Conservation (phyloP, 108 stramenopile species). For the Nitzschia sp. region DNA sequence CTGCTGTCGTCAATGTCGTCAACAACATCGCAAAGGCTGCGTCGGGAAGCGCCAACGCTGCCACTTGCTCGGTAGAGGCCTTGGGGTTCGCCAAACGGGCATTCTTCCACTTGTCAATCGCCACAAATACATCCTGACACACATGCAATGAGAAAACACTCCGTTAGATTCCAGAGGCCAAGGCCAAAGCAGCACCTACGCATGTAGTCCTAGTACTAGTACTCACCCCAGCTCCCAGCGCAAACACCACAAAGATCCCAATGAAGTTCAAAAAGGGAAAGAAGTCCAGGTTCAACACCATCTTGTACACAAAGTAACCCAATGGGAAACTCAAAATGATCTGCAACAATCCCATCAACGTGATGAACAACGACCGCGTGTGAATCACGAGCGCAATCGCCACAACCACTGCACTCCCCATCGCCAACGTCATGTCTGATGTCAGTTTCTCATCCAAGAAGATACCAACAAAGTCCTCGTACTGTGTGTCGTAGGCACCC, state of each 20-base stretch:
- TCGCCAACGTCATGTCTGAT: constrained; percentile 43
- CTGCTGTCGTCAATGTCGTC: constrained; percentile 45
- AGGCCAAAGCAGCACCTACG: too few relatives aligned
- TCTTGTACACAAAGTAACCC: constrained; percentile 49
- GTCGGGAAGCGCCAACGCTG: constrained; percentile 50
- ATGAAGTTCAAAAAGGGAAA: constrained; percentile 62
- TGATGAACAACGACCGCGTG: constrained; percentile 43
- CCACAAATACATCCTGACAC: constrained; percentile 44
- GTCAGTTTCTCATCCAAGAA: constrained; percentile 25
- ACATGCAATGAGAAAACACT: too few relatives aligned
- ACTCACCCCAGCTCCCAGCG: constrained; percentile 44
- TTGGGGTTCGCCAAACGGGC: constrained; percentile 26
- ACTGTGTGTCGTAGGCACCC: constrained; percentile 47
- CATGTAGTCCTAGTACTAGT: too few relatives aligned
- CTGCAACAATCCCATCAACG: constrained; percentile 42
- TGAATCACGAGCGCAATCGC: constrained; percentile 43
- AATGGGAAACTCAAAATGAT: constrained; percentile 52
- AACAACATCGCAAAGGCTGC: constrained; percentile 51
- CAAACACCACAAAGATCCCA: constrained; percentile 55
- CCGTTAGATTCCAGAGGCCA: too few relatives aligned
- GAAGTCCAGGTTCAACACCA: constrained; percentile 41
- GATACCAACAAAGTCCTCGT: constrained; percentile 38
- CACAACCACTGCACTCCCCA: constrained; percentile 35
- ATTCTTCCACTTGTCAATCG: constrained; percentile 57
- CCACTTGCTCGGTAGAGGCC: constrained; percentile 38